These are phyloP conservation scores for Alternaria triticimaculans DNA, from an alignment of 2,329 filamentous ascomycete species.

Conservation along the genomic window DNA sequence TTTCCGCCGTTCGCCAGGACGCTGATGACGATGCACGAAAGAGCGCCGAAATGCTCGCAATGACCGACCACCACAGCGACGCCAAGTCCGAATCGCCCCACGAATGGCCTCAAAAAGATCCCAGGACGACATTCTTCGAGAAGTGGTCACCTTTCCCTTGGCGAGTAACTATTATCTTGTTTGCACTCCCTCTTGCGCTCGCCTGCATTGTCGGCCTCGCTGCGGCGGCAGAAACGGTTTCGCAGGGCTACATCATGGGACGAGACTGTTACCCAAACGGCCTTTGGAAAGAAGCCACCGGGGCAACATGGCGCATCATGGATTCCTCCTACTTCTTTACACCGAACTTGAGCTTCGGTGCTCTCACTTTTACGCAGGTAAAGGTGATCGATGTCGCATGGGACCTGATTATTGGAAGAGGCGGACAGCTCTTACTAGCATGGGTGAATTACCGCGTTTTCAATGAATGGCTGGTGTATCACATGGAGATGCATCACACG, in stretches of 20 bases:
- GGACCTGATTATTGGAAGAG: constrained; percentile 48
- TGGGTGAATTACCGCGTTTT: constrained; percentile 48
- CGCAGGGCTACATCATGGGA: constrained; percentile 32
- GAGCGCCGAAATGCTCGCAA: constrained; percentile 15
- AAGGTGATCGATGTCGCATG: constrained; percentile 49
- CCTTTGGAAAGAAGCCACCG: constrained; percentile 33
- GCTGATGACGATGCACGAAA: constrained; percentile 7
- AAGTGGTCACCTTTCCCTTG: constrained; percentile 30
- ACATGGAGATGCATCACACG: constrained; percentile 44
- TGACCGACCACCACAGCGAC: neutral
- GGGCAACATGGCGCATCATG: constrained; percentile 45
- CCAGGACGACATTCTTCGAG: neutral
- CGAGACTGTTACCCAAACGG: constrained; percentile 44
- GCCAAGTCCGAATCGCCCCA: constrained; percentile 1
- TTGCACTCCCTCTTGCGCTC: constrained; percentile 30
- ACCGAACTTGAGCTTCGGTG: constrained; percentile 40
- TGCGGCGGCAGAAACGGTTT: constrained; percentile 36
- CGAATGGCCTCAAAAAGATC: neutral
- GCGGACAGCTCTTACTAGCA: constrained; percentile 42
- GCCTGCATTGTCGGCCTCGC: constrained; percentile 36
- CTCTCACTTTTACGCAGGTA: constrained; percentile 44
- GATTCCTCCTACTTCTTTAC: constrained; percentile 45
- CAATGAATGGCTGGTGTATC: constrained; percentile 45
- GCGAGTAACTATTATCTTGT: constrained; percentile 25
- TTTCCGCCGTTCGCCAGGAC: constrained; percentile 9